A percentile compares a stretch with the other conserved stretches of the same genome.
Evolutionary conservation across 768 basidiomycete species (phyloP).

Genomic region (Lactifluus rugatus): DNA sequence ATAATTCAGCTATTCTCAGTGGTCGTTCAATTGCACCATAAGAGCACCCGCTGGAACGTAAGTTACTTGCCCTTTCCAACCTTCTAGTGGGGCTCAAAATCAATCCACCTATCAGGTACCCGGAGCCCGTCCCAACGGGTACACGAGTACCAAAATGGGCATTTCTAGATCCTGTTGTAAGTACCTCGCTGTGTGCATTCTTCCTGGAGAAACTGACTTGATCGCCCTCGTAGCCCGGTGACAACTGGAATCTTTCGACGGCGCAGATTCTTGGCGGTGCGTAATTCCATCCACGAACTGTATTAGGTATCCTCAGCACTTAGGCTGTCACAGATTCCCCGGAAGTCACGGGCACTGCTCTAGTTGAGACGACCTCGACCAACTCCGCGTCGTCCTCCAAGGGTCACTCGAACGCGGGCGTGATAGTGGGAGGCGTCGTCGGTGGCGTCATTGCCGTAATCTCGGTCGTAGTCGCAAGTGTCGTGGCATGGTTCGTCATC

Average conservation of each 20-base stretch:
- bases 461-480: constrained; percentile 33
- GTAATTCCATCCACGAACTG: not conserved
- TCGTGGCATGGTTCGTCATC: constrained; percentile 32
- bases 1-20: constrained; percentile 14
- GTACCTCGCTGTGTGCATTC: not conserved
- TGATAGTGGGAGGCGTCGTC: constrained; percentile 59
- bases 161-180: constrained; percentile 35
- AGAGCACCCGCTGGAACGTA: not conserved
- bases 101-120: not conserved
- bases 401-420: constrained; percentile 34
- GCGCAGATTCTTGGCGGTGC: not conserved
- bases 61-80: not conserved
- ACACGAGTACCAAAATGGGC: constrained; percentile 42
- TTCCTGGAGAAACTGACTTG: too few species aligned
- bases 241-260: not conserved
- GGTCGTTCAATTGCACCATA: constrained; percentile 9
- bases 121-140: constrained; percentile 29
- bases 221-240: not conserved
- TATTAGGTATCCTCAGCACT: not conserved
- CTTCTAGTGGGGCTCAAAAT: not conserved
- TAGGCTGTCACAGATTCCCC: constrained; percentile 4
- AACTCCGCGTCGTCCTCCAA: not conserved
- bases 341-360: constrained; percentile 1
- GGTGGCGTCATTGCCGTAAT: constrained; percentile 41
- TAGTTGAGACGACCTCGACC: not conserved